phyloP scores from a whole-genome alignment of 2,329 filamentous ascomycete genomes.

The Neofusicoccum laricinum region DNA sequence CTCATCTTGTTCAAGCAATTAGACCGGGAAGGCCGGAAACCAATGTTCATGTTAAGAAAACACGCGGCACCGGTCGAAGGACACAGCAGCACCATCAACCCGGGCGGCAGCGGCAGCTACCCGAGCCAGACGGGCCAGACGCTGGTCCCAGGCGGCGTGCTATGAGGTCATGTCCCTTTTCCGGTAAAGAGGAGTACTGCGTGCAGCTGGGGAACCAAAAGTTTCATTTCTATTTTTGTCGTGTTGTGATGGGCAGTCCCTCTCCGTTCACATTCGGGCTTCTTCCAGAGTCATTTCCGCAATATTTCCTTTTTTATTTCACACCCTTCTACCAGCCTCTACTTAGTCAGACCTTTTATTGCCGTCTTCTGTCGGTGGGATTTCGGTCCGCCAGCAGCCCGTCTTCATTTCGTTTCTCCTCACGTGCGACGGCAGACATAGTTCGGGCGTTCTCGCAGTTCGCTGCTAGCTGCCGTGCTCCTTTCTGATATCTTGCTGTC shows the following conservation, averaged over 20 bases:
- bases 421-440: slow-evolving; percentile 12
- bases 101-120: slow-evolving; percentile 28
- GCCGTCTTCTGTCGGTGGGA: not conserved
- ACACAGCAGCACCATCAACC: slow-evolving; percentile 39
- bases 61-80: slow-evolving; percentile 55
- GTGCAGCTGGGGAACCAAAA: not conserved
- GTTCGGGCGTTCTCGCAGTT: slow-evolving; percentile 6
- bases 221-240: not conserved
- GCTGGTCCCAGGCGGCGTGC: slow-evolving; percentile 10
- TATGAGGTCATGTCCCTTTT: not conserved
- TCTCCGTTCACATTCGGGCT: not conserved
- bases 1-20: slow-evolving; percentile 96
- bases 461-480: not conserved
- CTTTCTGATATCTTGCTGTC: not conserved
- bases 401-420: slow-evolving; percentile 14
- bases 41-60: slow-evolving; percentile 95
- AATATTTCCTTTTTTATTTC: slow-evolving; percentile 1
- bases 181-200: not conserved
- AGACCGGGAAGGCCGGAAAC: slow-evolving; percentile 94
- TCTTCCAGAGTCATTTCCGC: slow-evolving; percentile 9
- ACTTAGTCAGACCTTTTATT: slow-evolving; percentile 10
- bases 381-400: not conserved
- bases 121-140: not conserved
- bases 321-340: not conserved
- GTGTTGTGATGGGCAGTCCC: not conserved